These are phyloP conservation scores for Astrothelium subdiscretum DNA, from an alignment of 495 filamentous ascomycete genomes.

Conservation along the genomic window DNA sequence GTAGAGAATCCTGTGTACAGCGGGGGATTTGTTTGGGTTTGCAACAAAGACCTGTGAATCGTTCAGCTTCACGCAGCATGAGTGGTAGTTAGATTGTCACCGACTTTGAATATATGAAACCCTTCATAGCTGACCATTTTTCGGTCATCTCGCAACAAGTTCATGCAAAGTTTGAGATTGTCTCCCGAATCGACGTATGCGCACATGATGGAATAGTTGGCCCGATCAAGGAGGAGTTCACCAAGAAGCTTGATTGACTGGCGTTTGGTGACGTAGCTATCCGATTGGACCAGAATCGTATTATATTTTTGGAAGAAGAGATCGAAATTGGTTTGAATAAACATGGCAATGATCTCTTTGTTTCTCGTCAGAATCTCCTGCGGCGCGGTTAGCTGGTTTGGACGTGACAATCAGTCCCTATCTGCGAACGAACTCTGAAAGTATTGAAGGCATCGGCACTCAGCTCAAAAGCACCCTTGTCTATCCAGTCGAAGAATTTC, in stretches of 20 bases:
- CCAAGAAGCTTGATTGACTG: conserved; percentile 96
- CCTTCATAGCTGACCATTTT: conserved; percentile 99
- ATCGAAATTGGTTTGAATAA: conserved; percentile 76
- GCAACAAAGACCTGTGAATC: conserved; percentile 75
- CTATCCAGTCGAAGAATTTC: conserved; percentile 97
- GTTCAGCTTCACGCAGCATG: background rate
- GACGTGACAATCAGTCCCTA: background rate
- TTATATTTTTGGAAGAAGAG: conserved; percentile 90
- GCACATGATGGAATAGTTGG: conserved; percentile 97
- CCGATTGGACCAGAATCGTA: conserved; percentile 71
- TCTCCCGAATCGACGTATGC: conserved; percentile 89
- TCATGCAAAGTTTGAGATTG: conserved; percentile 97
- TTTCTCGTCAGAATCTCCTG: conserved; percentile 92
- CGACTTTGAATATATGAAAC: conserved; percentile 96
- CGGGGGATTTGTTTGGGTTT: conserved; percentile 87
- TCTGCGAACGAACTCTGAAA: conserved; percentile 56
- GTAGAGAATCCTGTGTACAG: conserved; percentile 86
- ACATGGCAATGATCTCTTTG: conserved; percentile 76
- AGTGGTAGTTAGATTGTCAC: conserved; percentile 6
- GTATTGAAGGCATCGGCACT: conserved; percentile 96
- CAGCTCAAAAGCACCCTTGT: conserved; percentile 88
- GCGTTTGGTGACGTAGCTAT: conserved; percentile 94
- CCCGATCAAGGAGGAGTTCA: conserved; percentile 85
- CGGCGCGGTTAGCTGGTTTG: background rate
- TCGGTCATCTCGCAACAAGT: conserved; percentile 80